Evolutionary conservation across 176 grass and related monocot species (phyloP).

Genomic region (Triticum turgidum): DNA sequence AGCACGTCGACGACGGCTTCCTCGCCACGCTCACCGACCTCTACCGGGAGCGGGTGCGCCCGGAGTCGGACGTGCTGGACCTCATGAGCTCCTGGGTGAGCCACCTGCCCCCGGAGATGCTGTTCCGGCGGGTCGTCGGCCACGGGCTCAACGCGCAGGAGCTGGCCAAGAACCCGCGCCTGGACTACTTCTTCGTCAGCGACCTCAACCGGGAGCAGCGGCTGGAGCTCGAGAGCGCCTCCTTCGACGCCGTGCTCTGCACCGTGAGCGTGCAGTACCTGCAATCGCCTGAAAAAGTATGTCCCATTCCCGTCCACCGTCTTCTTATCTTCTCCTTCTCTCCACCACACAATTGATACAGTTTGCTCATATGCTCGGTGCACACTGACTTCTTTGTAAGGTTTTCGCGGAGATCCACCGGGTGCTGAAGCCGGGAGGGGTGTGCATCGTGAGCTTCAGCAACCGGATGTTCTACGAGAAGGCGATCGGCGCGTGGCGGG

Average conservation of each 20-base stretch:
- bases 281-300: slow-evolving; percentile 75
- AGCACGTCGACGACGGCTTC: slow-evolving; percentile 89
- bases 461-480: slow-evolving; percentile 95
- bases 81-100: slow-evolving; percentile 99
- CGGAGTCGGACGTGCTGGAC: slow-evolving; percentile 69
- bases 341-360: background rate
- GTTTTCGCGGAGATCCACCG: slow-evolving; percentile 88
- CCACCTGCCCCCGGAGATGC: slow-evolving; percentile 69
- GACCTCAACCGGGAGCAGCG: slow-evolving; percentile 78
- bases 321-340: background rate
- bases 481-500: slow-evolving; percentile 77
- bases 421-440: slow-evolving; percentile 78
- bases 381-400: slow-evolving; percentile 9
- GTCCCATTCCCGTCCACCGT: background rate
- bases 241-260: slow-evolving; percentile 76
- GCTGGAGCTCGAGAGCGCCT: slow-evolving; percentile 43
- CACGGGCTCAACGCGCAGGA: slow-evolving; percentile 96
- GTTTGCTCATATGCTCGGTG: background rate
- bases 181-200: slow-evolving; percentile 83
- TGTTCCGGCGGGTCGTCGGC: slow-evolving; percentile 61
- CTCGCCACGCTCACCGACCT: slow-evolving; percentile 65
- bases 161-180: slow-evolving; percentile 64
- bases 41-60: slow-evolving; percentile 54
- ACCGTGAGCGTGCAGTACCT: slow-evolving; percentile 87
- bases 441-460: slow-evolving; percentile 93